Base-by-base conservation (phyloP, 108 stramenopile species). In the Parietichytrium sp. region DNA sequence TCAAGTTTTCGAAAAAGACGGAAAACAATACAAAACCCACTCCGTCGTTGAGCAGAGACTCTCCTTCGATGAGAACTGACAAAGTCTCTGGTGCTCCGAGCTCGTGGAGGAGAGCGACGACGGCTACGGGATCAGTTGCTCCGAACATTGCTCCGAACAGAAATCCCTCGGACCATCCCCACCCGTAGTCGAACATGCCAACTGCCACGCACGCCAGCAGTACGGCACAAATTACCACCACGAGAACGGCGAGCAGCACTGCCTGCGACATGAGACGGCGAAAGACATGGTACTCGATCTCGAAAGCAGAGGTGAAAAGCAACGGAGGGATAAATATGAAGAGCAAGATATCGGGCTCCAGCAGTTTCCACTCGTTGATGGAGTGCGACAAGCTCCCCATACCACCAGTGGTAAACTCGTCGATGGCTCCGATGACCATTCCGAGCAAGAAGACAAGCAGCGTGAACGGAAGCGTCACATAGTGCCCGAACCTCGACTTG, bases 311-410 rank as follows among this genome's bases (percentile, higher is more conserved):
- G 29, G 86, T 83, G 80, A 95, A 95, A 23, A 97, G 82, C 8
- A 97, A 86, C 31, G 94, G 91, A 12, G 96, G 96, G n/a, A 97
- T 85, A 82, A 97, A 97, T 6, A 91, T 86, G 8, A 93, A 81
- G 16, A 97, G 81, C 49, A 97, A 52, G 4, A 95, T 84, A 45
- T 94, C 88, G 29, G 88, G 81, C 80, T 94, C 82, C 55, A 93
- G 93, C 13, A 52, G 33, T 4, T 78, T 55, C 93, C 95, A 95
- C 42, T 81, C 49, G 18, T 47, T 6, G 3, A 92, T 80, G 29
- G 89, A 90, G 16, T 72, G 54, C 42, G 78, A 79, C 30, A 93
- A 55, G 23, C 79, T 82, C 82, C 86, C 88, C 47, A 47, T 4
- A 26, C 20, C 23, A 55, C 83, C 3, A 4, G 18, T 16, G 48